Percentiles rank a stretch among this genome's conserved stretches.
phyloP scores from a whole-genome alignment of 2,329 filamentous ascomycete species.

The Curvularia lunata region DNA sequence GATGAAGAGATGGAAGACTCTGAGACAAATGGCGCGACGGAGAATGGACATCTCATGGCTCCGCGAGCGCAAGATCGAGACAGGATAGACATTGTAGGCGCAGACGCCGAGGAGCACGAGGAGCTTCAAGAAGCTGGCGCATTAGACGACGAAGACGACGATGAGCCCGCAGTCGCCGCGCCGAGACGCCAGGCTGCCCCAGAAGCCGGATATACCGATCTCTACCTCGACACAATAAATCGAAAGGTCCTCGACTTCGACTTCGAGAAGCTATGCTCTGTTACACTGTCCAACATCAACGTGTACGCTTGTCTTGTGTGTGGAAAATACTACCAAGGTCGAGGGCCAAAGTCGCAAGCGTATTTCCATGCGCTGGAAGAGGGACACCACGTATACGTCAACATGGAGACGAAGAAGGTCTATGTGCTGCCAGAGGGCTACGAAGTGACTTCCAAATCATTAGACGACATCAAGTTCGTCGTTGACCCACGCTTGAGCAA shows the following conservation, averaged over 20 bases:
- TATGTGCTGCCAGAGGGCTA: constrained; percentile 96
- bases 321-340: constrained; percentile 96
- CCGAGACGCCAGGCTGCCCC: constrained; percentile 76
- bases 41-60: constrained; percentile 42
- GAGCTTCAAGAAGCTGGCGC: constrained; percentile 47
- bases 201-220: constrained; percentile 86
- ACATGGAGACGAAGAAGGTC: constrained; percentile 90
- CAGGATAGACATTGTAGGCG: constrained; percentile 44
- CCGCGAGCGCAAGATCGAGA: constrained; percentile 35
- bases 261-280: constrained; percentile 97
- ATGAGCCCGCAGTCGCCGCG: constrained; percentile 51
- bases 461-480: constrained; percentile 98
- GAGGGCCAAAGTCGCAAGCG: constrained; percentile 91
- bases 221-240: constrained; percentile 97
- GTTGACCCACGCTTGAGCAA: constrained; percentile 87
- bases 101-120: constrained; percentile 46
- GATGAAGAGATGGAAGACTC: constrained; percentile 49
- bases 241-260: constrained; percentile 94
- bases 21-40: constrained; percentile 28
- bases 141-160: constrained; percentile 40
- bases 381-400: constrained; percentile 96
- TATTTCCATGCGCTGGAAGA: constrained; percentile 97
- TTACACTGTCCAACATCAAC: constrained; percentile 97
- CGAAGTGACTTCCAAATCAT: constrained; percentile 90
- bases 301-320: constrained; percentile 97